A percentile compares a stretch with the other conserved stretches of the same genome.
phyloP scores from a whole-genome alignment of 257 asterid genomes.

The Mitragyna speciosa region DNA sequence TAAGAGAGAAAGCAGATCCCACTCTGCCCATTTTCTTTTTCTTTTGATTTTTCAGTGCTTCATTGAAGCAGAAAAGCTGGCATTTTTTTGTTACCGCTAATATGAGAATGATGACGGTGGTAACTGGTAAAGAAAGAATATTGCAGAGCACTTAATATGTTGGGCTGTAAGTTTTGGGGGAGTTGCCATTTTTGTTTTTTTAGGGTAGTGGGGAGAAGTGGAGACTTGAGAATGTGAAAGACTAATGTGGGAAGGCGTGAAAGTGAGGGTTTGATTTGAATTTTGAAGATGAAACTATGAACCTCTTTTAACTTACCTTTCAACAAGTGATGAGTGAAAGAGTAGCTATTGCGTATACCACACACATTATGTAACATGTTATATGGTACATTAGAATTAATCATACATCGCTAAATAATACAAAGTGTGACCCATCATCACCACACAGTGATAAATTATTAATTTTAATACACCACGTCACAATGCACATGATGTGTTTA shows the following conservation, averaged over 20 bases:
- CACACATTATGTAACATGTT: too few relatives aligned
- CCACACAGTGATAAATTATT: too few relatives aligned
- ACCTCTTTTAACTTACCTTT: conserved; percentile 2
- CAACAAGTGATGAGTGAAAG: background rate
- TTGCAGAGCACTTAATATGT: background rate
- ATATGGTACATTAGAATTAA: too few relatives aligned
- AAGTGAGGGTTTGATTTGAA: conserved; percentile 20
- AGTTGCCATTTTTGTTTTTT: background rate
- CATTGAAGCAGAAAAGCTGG: conserved; percentile 21
- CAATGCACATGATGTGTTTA: too few relatives aligned
- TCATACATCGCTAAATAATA: too few relatives aligned
- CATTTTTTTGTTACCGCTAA: background rate
- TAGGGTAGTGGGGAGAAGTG: background rate
- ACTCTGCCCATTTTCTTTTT: conserved; percentile 14
- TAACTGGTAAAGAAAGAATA: background rate
- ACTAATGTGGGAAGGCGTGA: conserved; percentile 15
- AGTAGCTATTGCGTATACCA: too few relatives aligned
- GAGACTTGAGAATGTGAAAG: conserved; percentile 9
- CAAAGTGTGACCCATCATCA: too few relatives aligned
- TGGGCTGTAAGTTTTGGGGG: conserved; percentile 12
- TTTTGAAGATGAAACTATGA: conserved; percentile 14
- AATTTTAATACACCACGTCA: too few relatives aligned
- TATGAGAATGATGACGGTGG: conserved; percentile 12
- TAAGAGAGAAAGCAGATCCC: conserved; percentile 32
- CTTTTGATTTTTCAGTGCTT: conserved; percentile 38